phyloP scores from a whole-genome alignment of 108 stramenopile species.

The Cyclotella atomus region DNA sequence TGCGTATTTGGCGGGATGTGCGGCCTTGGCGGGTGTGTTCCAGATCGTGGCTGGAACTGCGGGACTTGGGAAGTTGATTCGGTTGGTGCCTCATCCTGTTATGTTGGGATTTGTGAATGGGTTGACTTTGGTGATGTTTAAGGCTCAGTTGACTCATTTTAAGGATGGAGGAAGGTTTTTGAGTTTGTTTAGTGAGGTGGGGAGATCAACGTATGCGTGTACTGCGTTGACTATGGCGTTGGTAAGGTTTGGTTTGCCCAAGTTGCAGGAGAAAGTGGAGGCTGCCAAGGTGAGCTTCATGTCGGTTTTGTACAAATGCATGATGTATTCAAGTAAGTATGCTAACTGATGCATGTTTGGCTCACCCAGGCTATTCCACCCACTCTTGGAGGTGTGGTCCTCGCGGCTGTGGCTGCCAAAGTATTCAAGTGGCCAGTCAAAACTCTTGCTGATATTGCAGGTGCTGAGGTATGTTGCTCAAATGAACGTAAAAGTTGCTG shows the following conservation, averaged over 20 bases:
- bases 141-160: constrained; percentile 86
- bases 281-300: constrained; percentile 29
- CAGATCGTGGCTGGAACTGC: constrained; percentile 69
- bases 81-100: constrained; percentile 87
- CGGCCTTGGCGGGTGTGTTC: constrained; percentile 77
- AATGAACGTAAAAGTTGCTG: no score
- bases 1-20: constrained; percentile 80
- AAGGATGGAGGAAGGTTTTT: constrained; percentile 53
- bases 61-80: constrained; percentile 80
- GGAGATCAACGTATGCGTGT: constrained; percentile 60
- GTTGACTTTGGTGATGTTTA: constrained; percentile 88
- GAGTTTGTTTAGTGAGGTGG: constrained; percentile 36
- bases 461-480: constrained; percentile 8
- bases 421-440: constrained; percentile 63
- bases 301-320: no score
- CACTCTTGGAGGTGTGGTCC: constrained; percentile 64
- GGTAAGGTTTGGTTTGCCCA: constrained; percentile 44
- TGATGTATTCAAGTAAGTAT: no score
- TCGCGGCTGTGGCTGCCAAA: constrained; percentile 46
- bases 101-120: constrained; percentile 95
- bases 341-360: no score
- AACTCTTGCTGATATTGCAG: constrained; percentile 50
- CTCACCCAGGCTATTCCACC: constrained; percentile 64
- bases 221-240: constrained; percentile 67
- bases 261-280: constrained; percentile 60